Conservation (phyloP, 495 filamentous ascomycete genomes). For the Penicillium verhagenii region DNA sequence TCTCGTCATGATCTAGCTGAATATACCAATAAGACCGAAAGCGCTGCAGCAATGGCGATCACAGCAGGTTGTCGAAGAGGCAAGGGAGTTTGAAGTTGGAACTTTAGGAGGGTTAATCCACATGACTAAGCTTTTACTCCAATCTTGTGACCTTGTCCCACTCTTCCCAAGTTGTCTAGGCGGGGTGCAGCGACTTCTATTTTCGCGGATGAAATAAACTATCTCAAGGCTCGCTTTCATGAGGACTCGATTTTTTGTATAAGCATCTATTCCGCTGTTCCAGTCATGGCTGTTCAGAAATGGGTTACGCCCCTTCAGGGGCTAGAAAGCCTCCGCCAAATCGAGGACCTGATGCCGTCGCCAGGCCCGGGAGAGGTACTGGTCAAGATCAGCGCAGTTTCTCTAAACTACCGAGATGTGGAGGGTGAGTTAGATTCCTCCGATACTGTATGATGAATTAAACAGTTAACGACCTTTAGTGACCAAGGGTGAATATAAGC, state of each 20-base stretch:
- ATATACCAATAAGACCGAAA: too few species aligned
- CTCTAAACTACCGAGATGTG: slow-evolving; percentile 60
- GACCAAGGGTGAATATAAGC: slow-evolving; percentile 54
- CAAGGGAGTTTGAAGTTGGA: background rate
- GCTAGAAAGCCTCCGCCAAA: slow-evolving; percentile 45
- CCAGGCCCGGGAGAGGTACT: slow-evolving; percentile 52
- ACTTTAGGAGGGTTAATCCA: too few species aligned
- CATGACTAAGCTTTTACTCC: background rate
- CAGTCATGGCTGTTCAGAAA: slow-evolving; percentile 35
- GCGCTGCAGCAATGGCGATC: too few species aligned
- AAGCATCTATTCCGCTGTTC: background rate
- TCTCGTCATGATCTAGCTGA: background rate
- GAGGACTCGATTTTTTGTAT: background rate
- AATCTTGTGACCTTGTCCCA: too few species aligned
- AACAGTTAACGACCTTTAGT: too few species aligned
- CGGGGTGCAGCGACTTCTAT: background rate
- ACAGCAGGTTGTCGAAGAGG: too few species aligned
- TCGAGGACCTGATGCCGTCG: slow-evolving; percentile 39
- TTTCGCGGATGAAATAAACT: background rate
- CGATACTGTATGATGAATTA: too few species aligned
- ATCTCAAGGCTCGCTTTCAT: background rate
- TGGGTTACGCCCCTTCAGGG: slow-evolving; percentile 52
- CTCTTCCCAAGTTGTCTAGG: too few species aligned
- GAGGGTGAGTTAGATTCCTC: too few species aligned
- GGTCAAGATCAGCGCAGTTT: slow-evolving; percentile 53